Conservation (phyloP, 345 rosid genomes). For the Anastatica hierochuntica region DNA sequence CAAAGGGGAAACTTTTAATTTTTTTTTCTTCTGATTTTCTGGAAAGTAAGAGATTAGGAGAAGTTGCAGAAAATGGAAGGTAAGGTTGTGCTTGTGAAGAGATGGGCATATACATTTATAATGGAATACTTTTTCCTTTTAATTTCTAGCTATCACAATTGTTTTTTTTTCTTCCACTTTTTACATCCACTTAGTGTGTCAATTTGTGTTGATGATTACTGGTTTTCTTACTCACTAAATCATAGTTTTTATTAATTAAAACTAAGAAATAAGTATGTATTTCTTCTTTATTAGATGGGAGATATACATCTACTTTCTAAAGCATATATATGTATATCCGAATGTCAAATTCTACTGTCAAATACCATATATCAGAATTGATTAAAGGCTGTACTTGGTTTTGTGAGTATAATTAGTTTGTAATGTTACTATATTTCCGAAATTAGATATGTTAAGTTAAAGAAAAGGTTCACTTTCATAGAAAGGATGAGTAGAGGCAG, state of each 20-base stretch:
- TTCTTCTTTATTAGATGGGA: neutral
- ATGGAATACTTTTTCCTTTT: neutral
- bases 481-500: slow-evolving; percentile 5
- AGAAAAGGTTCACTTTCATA: neutral
- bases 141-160: neutral
- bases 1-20: slow-evolving; percentile 23
- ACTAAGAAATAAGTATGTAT: slow-evolving; percentile 10
- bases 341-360: no score
- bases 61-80: slow-evolving; percentile 36
- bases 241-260: slow-evolving; percentile 7
- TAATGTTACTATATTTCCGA: neutral
- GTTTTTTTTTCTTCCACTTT: slow-evolving; percentile 5
- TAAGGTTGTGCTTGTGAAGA: slow-evolving; percentile 27
- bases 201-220: slow-evolving; percentile 4
- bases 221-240: slow-evolving; percentile 15
- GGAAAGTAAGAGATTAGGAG: slow-evolving; percentile 31
- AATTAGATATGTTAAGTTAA: neutral
- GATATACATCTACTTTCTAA: neutral
- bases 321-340: neutral
- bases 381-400: slow-evolving; percentile 15
- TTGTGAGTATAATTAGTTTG: neutral
- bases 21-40: slow-evolving; percentile 27
- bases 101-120: slow-evolving; percentile 30
- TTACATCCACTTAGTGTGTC: slow-evolving; percentile 13
- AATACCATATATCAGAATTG: no score